phyloP scores from a whole-genome alignment of 257 asterid species.

The Voacanga thouarsii region DNA sequence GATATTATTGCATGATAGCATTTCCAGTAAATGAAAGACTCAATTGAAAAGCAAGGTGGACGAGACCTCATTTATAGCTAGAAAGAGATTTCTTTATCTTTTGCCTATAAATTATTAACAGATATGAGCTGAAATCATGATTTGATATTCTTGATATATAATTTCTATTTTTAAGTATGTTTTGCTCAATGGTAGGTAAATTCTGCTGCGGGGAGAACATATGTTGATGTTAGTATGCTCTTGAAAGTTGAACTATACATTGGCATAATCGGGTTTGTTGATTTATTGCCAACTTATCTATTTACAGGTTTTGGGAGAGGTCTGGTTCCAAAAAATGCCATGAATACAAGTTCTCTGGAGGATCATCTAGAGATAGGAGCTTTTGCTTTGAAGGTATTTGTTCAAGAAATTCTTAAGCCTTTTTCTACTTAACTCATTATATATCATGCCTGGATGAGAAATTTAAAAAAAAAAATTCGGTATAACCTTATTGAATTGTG shows the following conservation, averaged over 20 bases:
- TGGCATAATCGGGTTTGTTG: slow-evolving; percentile 9
- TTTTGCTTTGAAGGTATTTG: slow-evolving; percentile 86
- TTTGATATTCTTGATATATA: neutral
- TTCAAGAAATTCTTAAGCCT: neutral
- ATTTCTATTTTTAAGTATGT: neutral
- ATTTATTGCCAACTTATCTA: slow-evolving; percentile 5
- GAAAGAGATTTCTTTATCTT: neutral
- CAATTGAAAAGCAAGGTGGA: neutral
- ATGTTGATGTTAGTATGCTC: slow-evolving; percentile 85
- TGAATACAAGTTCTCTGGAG: slow-evolving; percentile 63
- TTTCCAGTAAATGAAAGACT: neutral
- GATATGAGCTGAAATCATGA: too few species aligned
- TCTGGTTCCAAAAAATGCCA: slow-evolving; percentile 91
- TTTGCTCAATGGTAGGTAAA: slow-evolving; percentile 44
- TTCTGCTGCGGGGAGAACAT: slow-evolving; percentile 80
- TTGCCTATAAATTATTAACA: neutral
- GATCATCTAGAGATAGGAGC: slow-evolving; percentile 87
- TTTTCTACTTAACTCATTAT: neutral
- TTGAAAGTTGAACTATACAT: neutral
- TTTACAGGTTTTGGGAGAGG: slow-evolving; percentile 97
- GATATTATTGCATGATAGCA: neutral
- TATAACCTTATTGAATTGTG: neutral
- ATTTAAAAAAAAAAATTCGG: too few species aligned
- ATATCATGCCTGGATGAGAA: neutral
- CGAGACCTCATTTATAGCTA: neutral